Conservation (phyloP, 257 asterid species). For the Solanum medicagineum region DNA sequence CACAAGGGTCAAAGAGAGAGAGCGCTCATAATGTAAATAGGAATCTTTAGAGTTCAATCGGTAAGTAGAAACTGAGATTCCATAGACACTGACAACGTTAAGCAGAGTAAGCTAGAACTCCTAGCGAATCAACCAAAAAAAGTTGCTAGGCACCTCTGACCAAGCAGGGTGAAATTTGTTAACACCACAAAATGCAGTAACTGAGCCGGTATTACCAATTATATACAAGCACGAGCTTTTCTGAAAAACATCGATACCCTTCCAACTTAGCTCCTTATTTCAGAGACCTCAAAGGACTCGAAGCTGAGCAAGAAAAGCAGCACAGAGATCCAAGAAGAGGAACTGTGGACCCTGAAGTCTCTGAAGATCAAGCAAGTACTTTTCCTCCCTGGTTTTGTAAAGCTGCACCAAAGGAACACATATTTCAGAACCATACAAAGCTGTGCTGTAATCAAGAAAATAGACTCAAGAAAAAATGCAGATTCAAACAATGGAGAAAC, state of each 20-base stretch:
- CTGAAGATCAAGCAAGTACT: slow-evolving; percentile 81
- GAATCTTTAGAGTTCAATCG: not conserved
- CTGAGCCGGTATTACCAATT: slow-evolving; percentile 10
- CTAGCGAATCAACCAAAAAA: slow-evolving; percentile 10
- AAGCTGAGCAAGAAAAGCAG: slow-evolving; percentile 86
- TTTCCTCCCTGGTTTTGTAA: slow-evolving; percentile 81
- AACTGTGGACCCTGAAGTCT: slow-evolving; percentile 81
- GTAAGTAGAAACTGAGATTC: not conserved
- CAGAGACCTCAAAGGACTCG: slow-evolving; percentile 40
- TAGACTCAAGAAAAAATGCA: not conserved
- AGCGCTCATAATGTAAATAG: not conserved
- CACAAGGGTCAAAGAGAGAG: not conserved
- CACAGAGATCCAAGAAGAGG: slow-evolving; percentile 78
- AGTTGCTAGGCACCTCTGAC: slow-evolving; percentile 19
- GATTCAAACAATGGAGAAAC: not conserved
- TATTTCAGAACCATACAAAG: not conserved
- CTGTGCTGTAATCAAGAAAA: not conserved
- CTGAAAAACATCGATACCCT: slow-evolving; percentile 1
- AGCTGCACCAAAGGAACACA: slow-evolving; percentile 41
- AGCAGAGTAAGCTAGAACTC: slow-evolving; percentile 15
- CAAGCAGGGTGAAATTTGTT: slow-evolving; percentile 3
- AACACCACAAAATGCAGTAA: slow-evolving; percentile 1
- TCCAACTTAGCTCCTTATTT: not conserved
- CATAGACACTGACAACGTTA: not conserved
- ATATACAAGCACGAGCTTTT: slow-evolving; percentile 32